A percentile compares a stretch with the other conserved stretches of the same genome.
These are phyloP conservation scores for Kwoniella sp. DNA, from an alignment of 768 basidiomycete species.

Conservation along the genomic window DNA sequence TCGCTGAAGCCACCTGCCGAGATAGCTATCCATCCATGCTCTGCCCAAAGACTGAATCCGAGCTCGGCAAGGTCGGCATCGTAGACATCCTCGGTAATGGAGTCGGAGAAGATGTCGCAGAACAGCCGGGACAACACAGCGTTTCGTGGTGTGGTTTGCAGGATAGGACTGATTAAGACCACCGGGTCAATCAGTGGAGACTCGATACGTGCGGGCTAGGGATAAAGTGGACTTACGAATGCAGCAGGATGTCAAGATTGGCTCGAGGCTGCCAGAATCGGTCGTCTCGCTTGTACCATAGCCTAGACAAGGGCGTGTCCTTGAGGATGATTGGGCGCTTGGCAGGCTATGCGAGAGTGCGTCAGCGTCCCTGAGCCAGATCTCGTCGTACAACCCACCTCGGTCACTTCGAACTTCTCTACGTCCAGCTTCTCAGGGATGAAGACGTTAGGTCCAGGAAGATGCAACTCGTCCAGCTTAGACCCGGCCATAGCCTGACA, in stretches of 20 bases:
- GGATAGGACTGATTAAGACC: conserved; percentile 49
- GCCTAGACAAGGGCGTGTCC: conserved; percentile 64
- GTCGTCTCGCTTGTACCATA: conserved; percentile 99
- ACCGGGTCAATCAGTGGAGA: too few species aligned
- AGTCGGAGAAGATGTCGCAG: conserved; percentile 78
- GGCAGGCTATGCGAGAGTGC: conserved; percentile 56
- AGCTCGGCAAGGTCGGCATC: conserved; percentile 89
- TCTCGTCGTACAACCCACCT: too few species aligned
- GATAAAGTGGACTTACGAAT: conserved; percentile 29
- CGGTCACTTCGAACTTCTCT: conserved; percentile 63
- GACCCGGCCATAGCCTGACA: conserved; percentile 63
- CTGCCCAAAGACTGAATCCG: conserved; percentile 62
- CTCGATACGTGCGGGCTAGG: too few species aligned
- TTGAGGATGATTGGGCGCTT: conserved; percentile 66
- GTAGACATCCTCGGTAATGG: conserved; percentile 84
- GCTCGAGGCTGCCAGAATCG: conserved; percentile 93
- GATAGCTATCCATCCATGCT: conserved; percentile 65
- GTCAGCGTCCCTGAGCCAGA: background rate
- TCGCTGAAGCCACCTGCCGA: conserved; percentile 83
- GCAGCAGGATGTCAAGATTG: conserved; percentile 59
- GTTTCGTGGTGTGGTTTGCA: conserved; percentile 59
- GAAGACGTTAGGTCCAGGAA: conserved; percentile 84
- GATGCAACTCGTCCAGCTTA: conserved; percentile 57
- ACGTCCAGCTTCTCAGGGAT: conserved; percentile 83
- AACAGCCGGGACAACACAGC: conserved; percentile 78